A percentile compares a stretch with the other conserved stretches of the same genome.
Conservation (phyloP, 176 grass and related monocot species). For the Oryza brachyantha region DNA sequence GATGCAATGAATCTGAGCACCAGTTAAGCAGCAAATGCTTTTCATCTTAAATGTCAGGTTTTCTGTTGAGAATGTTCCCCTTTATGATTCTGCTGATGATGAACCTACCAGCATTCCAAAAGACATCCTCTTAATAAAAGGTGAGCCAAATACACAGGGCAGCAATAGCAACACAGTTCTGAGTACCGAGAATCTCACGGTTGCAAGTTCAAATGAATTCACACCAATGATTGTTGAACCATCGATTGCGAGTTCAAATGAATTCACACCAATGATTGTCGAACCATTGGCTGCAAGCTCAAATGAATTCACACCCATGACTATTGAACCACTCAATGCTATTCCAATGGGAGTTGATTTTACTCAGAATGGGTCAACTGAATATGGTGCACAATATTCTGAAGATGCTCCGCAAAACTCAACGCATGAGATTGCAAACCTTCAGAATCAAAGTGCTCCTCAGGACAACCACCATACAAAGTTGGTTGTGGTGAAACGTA, state of each 20-base stretch:
- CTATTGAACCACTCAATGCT: constrained; percentile 64
- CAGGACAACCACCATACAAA: constrained; percentile 22
- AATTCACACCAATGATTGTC: constrained; percentile 34
- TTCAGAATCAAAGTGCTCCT: constrained; percentile 27
- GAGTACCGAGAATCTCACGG: constrained; percentile 25
- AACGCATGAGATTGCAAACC: constrained; percentile 27
- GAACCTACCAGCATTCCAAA: constrained; percentile 61
- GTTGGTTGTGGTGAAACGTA: constrained; percentile 33
- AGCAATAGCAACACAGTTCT: constrained; percentile 24
- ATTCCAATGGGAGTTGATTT: constrained; percentile 64
- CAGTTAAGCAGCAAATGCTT: constrained; percentile 18
- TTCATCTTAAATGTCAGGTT: constrained; percentile 53
- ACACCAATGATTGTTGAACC: constrained; percentile 41
- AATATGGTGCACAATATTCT: constrained; percentile 30
- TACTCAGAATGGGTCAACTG: constrained; percentile 45
- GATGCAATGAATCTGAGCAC: neutral
- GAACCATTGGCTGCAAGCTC: constrained; percentile 32
- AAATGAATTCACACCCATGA: constrained; percentile 44
- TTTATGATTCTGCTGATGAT: constrained; percentile 97
- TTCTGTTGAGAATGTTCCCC: constrained; percentile 96
- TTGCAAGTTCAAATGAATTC: constrained; percentile 22
- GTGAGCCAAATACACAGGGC: constrained; percentile 5
- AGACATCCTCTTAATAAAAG: constrained; percentile 47
- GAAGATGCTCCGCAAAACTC: constrained; percentile 40
- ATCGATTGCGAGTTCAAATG: constrained; percentile 20